phyloP scores from a whole-genome alignment of 768 basidiomycete genomes.

The Sporobolomyces roseus region DNA sequence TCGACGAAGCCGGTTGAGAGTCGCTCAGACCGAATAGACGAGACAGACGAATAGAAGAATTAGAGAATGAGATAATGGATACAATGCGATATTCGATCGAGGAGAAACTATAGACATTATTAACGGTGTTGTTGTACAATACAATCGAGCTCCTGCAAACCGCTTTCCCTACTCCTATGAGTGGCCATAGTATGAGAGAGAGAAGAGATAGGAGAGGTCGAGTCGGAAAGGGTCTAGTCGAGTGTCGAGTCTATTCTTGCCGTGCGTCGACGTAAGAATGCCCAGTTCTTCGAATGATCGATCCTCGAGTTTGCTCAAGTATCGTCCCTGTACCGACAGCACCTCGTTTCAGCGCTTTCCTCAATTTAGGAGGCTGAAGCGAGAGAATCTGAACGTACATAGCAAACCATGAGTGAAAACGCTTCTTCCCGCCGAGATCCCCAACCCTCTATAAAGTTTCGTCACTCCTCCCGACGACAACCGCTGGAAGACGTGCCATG shows the following conservation, averaged over 20 bases:
- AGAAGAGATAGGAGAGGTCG: no score
- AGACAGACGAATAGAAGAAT: not conserved
- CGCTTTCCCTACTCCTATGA: no score
- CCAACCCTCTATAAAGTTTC: slow-evolving; percentile 86
- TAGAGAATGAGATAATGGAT: no score
- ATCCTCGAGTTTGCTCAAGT: slow-evolving; percentile 23
- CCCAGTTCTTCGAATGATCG: slow-evolving; percentile 8
- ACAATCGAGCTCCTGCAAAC: not conserved
- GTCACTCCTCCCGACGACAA: slow-evolving; percentile 67
- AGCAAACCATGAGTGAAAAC: slow-evolving; percentile 88
- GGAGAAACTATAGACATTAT: no score
- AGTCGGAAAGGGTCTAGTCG: no score
- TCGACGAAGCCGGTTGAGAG: not conserved
- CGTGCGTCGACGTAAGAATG: slow-evolving; percentile 5
- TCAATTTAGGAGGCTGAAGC: not conserved
- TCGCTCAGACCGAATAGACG: not conserved
- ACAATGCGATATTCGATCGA: no score
- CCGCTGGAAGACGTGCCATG: slow-evolving; percentile 43
- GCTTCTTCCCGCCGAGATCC: slow-evolving; percentile 85
- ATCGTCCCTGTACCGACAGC: slow-evolving; percentile 25
- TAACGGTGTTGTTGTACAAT: slow-evolving; percentile 32
- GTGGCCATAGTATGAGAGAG: no score
- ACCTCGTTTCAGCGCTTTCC: no score
- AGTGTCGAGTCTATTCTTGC: slow-evolving; percentile 22
- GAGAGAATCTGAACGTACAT: slow-evolving; percentile 50